Evolutionary conservation across 2,329 filamentous ascomycete species (phyloP).

Genomic region (Colletotrichum sp.): DNA sequence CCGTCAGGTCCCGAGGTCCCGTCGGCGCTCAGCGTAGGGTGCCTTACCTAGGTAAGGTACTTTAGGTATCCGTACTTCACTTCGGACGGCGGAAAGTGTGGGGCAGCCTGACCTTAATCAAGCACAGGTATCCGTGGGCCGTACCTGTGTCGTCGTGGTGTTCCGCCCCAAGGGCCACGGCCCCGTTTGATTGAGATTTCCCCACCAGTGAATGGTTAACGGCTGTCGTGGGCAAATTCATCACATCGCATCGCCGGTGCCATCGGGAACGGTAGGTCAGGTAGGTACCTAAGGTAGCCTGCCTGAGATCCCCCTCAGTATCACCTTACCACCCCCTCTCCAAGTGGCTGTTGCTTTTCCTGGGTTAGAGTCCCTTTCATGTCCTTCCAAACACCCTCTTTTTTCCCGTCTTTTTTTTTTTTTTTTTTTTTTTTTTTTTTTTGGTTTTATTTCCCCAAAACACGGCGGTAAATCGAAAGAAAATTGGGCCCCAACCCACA

Average conservation of each 20-base stretch:
- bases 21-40: not conserved
- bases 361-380: not conserved
- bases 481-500: too few species aligned
- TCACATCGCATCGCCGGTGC: not conserved
- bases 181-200: slow-evolving; percentile 15
- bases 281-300: not conserved
- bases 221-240: not conserved
- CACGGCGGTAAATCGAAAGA: too few species aligned
- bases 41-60: too few species aligned
- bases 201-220: slow-evolving; percentile 19
- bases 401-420: not conserved
- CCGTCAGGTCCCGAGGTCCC: not conserved
- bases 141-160: too few species aligned
- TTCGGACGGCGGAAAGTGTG: not conserved
- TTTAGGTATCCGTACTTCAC: too few species aligned
- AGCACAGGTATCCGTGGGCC: too few species aligned
- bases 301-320: not conserved
- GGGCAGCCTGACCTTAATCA: not conserved
- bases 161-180: not conserved
- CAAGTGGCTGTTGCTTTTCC: not conserved
- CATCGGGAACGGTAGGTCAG: not conserved
- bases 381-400: not conserved
- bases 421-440: not conserved
- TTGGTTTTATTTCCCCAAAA: too few species aligned
- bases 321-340: not conserved